A percentile compares a stretch with the other conserved stretches of the same genome.
Evolutionary conservation across 352 stramenopile genomes (phyloP).

Genomic region (Phytophthora podocarpi): DNA sequence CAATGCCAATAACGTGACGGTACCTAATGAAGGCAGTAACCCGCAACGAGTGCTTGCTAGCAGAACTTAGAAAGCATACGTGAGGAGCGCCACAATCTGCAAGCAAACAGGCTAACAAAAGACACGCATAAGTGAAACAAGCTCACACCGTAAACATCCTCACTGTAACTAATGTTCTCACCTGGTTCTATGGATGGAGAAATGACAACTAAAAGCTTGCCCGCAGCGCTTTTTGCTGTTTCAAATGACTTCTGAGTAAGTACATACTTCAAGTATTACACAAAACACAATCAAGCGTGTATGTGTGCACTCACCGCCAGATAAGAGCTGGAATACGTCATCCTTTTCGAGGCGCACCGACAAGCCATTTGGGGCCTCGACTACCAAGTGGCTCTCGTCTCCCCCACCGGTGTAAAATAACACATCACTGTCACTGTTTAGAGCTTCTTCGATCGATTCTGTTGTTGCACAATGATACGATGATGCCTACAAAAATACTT

Average conservation of each 20-base stretch:
- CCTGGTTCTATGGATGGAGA: conserved; percentile 34
- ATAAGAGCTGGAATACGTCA: conserved; percentile 36
- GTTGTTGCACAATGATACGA: conserved; percentile 41
- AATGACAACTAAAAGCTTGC: conserved; percentile 49
- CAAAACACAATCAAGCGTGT: not conserved
- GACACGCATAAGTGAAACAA: not conserved
- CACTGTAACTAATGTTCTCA: conserved; percentile 5
- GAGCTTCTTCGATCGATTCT: conserved; percentile 34
- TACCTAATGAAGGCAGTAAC: conserved; percentile 62
- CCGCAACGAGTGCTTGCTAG: conserved; percentile 35
- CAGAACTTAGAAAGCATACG: conserved; percentile 66
- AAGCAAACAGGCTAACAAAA: conserved; percentile 50
- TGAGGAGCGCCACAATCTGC: conserved; percentile 48
- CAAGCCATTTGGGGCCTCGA: conserved; percentile 43
- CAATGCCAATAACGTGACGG: not conserved
- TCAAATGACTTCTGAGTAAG: conserved; percentile 7
- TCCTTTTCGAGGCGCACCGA: conserved; percentile 32
- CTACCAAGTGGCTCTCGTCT: conserved; percentile 36
- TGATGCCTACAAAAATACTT: conserved; percentile 24
- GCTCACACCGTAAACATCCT: not conserved
- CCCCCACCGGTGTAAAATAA: conserved; percentile 53
- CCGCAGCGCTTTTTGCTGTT: conserved; percentile 13
- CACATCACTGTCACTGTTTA: conserved; percentile 38
- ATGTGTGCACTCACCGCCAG: conserved; percentile 23
- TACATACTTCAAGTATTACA: not conserved